Percentiles rank a stretch among this genome's conserved stretches.
Evolutionary conservation across 768 basidiomycete genomes (phyloP).

Genomic region (Kwoniella mangroviensis): DNA sequence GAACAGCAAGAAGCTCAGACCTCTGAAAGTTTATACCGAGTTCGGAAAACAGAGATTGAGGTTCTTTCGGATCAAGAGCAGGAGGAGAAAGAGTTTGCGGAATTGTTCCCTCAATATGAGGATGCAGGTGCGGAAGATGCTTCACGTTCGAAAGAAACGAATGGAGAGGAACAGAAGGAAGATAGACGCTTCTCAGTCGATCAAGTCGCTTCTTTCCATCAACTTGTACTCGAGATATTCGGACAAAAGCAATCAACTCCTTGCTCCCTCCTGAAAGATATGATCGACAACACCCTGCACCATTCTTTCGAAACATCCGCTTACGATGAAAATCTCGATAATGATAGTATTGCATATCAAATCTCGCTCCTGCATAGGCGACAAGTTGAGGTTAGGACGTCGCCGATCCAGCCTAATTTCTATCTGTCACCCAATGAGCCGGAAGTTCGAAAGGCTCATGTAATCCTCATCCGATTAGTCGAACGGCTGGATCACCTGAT

Average conservation of each 20-base stretch:
- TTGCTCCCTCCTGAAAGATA: slow-evolving; percentile 10
- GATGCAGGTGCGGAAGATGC: slow-evolving; percentile 31
- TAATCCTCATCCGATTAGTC: slow-evolving; percentile 64
- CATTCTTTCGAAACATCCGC: slow-evolving; percentile 27
- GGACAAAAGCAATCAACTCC: not conserved
- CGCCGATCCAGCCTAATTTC: slow-evolving; percentile 65
- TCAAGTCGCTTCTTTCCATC: slow-evolving; percentile 37
- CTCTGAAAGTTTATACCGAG: slow-evolving; percentile 76
- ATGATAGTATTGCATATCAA: slow-evolving; percentile 36
- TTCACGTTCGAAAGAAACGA: slow-evolving; percentile 27
- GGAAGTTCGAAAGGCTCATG: slow-evolving; percentile 70
- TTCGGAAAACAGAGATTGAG: slow-evolving; percentile 64
- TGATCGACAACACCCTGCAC: slow-evolving; percentile 21
- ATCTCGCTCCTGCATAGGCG: slow-evolving; percentile 49
- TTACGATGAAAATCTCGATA: slow-evolving; percentile 41
- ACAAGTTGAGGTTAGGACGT: slow-evolving; percentile 29
- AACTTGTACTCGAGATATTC: slow-evolving; percentile 32
- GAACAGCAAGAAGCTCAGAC: slow-evolving; percentile 69
- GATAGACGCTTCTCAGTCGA: slow-evolving; percentile 12
- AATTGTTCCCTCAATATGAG: slow-evolving; percentile 74
- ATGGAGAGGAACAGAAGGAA: slow-evolving; percentile 48
- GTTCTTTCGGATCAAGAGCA: slow-evolving; percentile 71
- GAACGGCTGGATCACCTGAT: slow-evolving; percentile 66
- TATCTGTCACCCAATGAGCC: slow-evolving; percentile 76
- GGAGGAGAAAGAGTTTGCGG: slow-evolving; percentile 81